phyloP scores from a whole-genome alignment of 1,284 basidiomycete genomes.

The Ganoderma lingzhi region DNA sequence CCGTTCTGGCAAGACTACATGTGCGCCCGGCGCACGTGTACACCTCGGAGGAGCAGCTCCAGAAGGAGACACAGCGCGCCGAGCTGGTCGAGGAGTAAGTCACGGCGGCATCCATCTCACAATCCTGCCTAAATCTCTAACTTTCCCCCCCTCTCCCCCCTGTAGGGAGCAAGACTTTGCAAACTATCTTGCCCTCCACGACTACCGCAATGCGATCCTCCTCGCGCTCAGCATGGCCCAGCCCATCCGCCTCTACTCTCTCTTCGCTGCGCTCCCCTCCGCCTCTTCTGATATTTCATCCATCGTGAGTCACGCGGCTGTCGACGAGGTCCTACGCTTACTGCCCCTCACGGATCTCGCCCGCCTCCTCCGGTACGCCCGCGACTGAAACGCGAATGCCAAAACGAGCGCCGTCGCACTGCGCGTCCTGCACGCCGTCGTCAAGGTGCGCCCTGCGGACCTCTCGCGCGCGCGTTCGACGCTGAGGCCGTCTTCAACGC shows the following conservation, averaged over 20 bases:
- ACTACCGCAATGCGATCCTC: constrained; percentile 92
- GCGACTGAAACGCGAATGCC: constrained; percentile 95
- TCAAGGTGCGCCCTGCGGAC: constrained; percentile 79
- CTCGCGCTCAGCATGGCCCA: constrained; percentile 94
- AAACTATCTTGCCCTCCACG: constrained; percentile 89
- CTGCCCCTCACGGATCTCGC: constrained; percentile 80
- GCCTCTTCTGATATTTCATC: constrained; percentile 36
- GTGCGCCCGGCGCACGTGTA: too few species aligned
- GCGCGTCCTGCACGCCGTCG: constrained; percentile 81
- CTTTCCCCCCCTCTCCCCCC: constrained; percentile 11
- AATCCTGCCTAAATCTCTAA: constrained; percentile 6
- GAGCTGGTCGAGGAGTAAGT: constrained; percentile 82
- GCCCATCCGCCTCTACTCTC: constrained; percentile 84
- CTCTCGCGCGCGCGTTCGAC: constrained; percentile 77
- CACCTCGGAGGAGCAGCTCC: constrained; percentile 80
- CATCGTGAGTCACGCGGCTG: constrained; percentile 71
- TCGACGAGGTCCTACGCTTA: constrained; percentile 85
- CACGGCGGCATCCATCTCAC: not conserved
- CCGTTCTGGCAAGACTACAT: constrained; percentile 92
- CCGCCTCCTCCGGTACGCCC: constrained; percentile 83
- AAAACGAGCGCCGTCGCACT: constrained; percentile 91
- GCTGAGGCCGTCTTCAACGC: constrained; percentile 35
- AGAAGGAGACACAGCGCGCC: constrained; percentile 76
- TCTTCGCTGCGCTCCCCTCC: constrained; percentile 76
- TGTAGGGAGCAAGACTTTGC: constrained; percentile 92